Base-by-base conservation (phyloP, 2,329 filamentous ascomycete genomes). In the Fusarium sp. region DNA sequence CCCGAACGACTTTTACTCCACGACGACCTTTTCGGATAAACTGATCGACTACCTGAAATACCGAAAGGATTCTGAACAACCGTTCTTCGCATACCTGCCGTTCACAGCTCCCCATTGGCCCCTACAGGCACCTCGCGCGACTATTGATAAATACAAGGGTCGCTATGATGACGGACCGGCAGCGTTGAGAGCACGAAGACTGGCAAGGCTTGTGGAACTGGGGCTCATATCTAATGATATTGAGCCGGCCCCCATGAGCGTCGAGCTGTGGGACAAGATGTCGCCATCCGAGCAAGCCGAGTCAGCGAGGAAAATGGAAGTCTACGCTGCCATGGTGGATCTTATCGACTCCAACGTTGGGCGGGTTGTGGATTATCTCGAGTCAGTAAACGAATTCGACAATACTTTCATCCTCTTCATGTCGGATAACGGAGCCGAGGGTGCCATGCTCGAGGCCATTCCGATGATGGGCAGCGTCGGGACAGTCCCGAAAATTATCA, bases 291-390 rank as follows among this genome's bases (percentile, higher is more conserved):
- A 70, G 28, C 58, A 56, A 7, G 62, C 60, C 4, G 28, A 55
- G 23, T 74, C 72, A 7, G 43, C 54, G 16, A 43, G 37, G 61
- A 72, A 47, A 27, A 80, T 80, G 78, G 77, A 88, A 67, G 82
- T 85, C 7, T 89, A 85, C 56, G 86, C 87, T 0, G 87, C 81
- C 1, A 88, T 89, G 86, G 86, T 88, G 5, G 86, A 88, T 57
- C 81, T 82, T 50, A 87, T 88, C 47, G 86, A 51, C 9, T 51
- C 16, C 16, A 51, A 51, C 16, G 23, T 51, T 18, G 47, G 47
- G 1, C 47, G 47, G 2, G 47, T 51, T 1, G 31, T 51, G 6
- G 47, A 51, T 9, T 51, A 51, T 11, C 47, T 51, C 6, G 47
- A 51, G 31, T 51, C 47, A 1, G 5, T 23, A 5, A 12, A 51